Conservation (phyloP, 2,329 filamentous ascomycete genomes). For the Calonectria multiphialidica region DNA sequence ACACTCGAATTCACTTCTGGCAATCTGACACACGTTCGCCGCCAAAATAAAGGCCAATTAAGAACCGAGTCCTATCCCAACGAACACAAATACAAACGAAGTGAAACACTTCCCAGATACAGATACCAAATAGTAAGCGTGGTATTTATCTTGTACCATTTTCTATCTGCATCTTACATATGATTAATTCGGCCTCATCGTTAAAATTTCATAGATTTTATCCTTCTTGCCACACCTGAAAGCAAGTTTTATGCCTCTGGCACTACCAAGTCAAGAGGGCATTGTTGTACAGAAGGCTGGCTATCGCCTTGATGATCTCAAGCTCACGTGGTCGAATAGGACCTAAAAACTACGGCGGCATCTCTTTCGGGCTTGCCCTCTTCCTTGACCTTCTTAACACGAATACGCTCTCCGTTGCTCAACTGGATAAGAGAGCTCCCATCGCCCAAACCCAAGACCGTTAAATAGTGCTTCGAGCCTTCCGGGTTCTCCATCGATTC, state of each 20-base stretch:
- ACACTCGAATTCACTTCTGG: not conserved
- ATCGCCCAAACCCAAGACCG: conserved; percentile 24
- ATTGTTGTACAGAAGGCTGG: not conserved
- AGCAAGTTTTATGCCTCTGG: too few species aligned
- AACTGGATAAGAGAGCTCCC: conserved; percentile 41
- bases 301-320: not conserved
- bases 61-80: not conserved
- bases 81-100: not conserved
- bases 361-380: conserved; percentile 47
- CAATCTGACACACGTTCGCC: not conserved
- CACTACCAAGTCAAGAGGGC: not conserved
- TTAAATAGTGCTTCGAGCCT: conserved; percentile 13
- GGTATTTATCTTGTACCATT: not conserved
- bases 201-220: too few species aligned
- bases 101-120: not conserved
- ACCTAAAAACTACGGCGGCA: conserved; percentile 41
- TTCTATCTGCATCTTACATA: not conserved
- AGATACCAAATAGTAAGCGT: not conserved
- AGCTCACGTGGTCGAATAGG: conserved; percentile 13
- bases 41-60: not conserved
- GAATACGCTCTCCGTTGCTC: conserved; percentile 35
- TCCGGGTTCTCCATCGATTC: conserved; percentile 3
- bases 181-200: too few species aligned
- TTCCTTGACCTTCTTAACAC: conserved; percentile 48
- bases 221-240: too few species aligned